phyloP scores from a whole-genome alignment of 306 rosid genomes.

The Myrica gale region DNA sequence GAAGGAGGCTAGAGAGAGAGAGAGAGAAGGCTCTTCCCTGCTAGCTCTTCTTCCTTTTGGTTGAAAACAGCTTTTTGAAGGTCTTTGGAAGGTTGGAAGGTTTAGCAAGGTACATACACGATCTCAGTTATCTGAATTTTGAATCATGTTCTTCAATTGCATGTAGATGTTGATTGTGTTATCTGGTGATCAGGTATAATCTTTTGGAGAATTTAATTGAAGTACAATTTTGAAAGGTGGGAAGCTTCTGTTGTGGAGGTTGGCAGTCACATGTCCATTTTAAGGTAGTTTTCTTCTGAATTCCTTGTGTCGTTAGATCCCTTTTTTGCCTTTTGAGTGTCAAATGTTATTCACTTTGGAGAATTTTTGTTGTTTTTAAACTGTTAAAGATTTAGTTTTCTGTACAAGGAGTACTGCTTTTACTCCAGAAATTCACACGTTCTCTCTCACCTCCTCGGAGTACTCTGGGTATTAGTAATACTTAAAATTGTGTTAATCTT shows the following conservation, averaged over 20 bases:
- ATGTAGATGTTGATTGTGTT: background rate
- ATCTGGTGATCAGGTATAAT: background rate
- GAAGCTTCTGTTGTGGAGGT: background rate
- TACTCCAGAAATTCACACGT: background rate
- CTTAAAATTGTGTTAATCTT: background rate
- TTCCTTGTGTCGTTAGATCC: constrained; percentile 28
- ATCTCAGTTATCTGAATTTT: background rate
- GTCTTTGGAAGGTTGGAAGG: constrained; percentile 21
- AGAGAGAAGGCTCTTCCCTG: constrained; percentile 15
- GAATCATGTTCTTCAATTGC: background rate
- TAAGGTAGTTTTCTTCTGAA: background rate
- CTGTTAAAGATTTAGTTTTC: background rate
- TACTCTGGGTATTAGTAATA: background rate
- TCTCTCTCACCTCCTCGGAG: background rate
- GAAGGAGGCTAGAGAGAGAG: constrained; percentile 37
- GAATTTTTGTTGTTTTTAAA: constrained; percentile 14
- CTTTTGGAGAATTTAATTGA: background rate
- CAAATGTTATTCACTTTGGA: constrained; percentile 21
- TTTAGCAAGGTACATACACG: constrained; percentile 20
- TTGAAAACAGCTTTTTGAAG: constrained; percentile 17
- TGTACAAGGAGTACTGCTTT: background rate
- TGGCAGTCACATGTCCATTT: constrained; percentile 4
- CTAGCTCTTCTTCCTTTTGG: constrained; percentile 30
- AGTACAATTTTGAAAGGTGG: background rate
- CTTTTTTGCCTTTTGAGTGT: constrained; percentile 2